Evolutionary conservation across 768 basidiomycete species (phyloP).

Genomic region (Holtermanniella nyarrowii): DNA sequence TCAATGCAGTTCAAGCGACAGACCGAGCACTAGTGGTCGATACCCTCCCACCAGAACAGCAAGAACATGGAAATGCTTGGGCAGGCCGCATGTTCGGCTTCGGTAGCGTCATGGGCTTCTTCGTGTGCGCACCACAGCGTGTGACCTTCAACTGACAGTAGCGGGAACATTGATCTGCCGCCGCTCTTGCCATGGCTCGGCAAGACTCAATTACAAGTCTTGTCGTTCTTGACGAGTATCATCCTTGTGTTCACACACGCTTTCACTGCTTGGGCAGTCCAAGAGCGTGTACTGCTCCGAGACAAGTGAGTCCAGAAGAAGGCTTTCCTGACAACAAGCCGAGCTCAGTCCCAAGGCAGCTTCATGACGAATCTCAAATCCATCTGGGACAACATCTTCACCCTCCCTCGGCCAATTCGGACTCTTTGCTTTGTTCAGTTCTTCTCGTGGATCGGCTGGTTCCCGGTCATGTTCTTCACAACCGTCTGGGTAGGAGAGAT

Average conservation of each 20-base stretch:
- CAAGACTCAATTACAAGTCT: slow-evolving; percentile 64
- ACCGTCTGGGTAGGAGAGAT: slow-evolving; percentile 81
- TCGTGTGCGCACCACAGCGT: slow-evolving; percentile 52
- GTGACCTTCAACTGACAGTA: slow-evolving; percentile 32
- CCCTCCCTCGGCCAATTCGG: slow-evolving; percentile 62
- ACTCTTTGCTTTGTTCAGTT: slow-evolving; percentile 60
- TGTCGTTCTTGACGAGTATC: slow-evolving; percentile 63
- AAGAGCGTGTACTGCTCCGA: slow-evolving; percentile 60
- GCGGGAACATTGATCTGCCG: slow-evolving; percentile 72
- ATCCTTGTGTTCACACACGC: slow-evolving; percentile 59
- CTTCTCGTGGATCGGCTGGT: slow-evolving; percentile 60
- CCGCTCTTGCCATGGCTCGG: slow-evolving; percentile 63
- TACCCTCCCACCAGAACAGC: slow-evolving; percentile 59
- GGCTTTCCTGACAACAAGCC: slow-evolving; percentile 23
- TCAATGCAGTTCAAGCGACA: slow-evolving; percentile 64
- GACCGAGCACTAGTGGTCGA: slow-evolving; percentile 88
- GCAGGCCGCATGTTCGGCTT: slow-evolving; percentile 83
- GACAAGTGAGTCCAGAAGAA: slow-evolving; percentile 31
- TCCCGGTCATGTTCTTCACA: slow-evolving; percentile 80
- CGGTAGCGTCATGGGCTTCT: slow-evolving; percentile 78
- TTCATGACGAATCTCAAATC: slow-evolving; percentile 47
- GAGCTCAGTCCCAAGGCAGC: slow-evolving; percentile 28
- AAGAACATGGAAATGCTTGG: slow-evolving; percentile 87
- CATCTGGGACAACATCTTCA: slow-evolving; percentile 61
- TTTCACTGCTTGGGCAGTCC: slow-evolving; percentile 48